Evolutionary conservation across 768 basidiomycete genomes (phyloP).

Genomic region (Leccinum imitatum): DNA sequence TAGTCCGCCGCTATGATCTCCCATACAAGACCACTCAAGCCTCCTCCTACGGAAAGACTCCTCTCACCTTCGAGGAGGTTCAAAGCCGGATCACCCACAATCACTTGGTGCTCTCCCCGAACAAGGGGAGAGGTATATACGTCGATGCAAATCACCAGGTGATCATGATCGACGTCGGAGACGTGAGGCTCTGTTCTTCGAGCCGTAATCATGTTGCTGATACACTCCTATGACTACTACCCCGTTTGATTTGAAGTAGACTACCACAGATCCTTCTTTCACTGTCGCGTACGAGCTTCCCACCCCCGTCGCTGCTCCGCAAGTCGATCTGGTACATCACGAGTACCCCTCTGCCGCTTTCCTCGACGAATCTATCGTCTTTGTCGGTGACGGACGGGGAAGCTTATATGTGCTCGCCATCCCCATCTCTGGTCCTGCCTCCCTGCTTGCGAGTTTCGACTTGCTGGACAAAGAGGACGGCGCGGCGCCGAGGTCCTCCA

Average conservation of each 20-base stretch:
- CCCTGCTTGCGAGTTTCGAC: slow-evolving; percentile 53
- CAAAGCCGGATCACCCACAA: slow-evolving; percentile 85
- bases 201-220: slow-evolving; percentile 2
- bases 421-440: slow-evolving; percentile 37
- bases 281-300: slow-evolving; percentile 61
- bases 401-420: slow-evolving; percentile 58
- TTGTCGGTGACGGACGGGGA: slow-evolving; percentile 74
- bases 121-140: slow-evolving; percentile 55
- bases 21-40: slow-evolving; percentile 45
- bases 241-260: slow-evolving; percentile 42
- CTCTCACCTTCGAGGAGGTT: slow-evolving; percentile 77
- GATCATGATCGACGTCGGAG: slow-evolving; percentile 53
- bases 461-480: slow-evolving; percentile 29
- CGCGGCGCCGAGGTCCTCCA: slow-evolving; percentile 24
- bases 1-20: slow-evolving; percentile 52
- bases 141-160: slow-evolving; percentile 65
- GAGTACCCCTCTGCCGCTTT: slow-evolving; percentile 79
- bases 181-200: slow-evolving; percentile 44
- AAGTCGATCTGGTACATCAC: slow-evolving; percentile 41
- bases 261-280: slow-evolving; percentile 49
- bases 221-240: slow-evolving; percentile 7
- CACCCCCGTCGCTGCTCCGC: slow-evolving; percentile 44
- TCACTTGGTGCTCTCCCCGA: slow-evolving; percentile 57
- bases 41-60: slow-evolving; percentile 56
- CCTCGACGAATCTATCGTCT: slow-evolving; percentile 44